phyloP scores from a whole-genome alignment of 164 flowering plant species.

The Warburgia ugandensis region DNA sequence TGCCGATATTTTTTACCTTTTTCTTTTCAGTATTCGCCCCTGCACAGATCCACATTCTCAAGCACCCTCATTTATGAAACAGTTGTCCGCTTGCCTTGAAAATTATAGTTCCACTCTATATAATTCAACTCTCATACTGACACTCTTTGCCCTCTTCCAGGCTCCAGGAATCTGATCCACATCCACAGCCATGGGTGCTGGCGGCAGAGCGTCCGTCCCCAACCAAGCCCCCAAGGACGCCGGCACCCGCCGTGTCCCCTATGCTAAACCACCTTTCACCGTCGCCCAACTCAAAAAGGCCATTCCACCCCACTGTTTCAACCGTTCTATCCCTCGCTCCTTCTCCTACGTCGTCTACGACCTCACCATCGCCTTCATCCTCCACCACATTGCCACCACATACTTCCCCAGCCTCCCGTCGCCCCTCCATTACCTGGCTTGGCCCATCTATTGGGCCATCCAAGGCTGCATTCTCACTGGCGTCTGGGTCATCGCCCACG shows the following conservation, averaged over 20 bases:
- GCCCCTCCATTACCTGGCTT: constrained; percentile 45
- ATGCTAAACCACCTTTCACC: constrained; percentile 58
- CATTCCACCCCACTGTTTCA: constrained; percentile 80
- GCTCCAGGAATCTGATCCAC: too few species aligned
- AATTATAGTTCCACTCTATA: too few species aligned
- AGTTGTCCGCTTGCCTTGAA: too few species aligned
- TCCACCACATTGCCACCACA: constrained; percentile 45
- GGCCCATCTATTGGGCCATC: constrained; percentile 53
- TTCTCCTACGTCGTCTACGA: constrained; percentile 61
- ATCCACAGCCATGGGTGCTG: constrained; percentile 70
- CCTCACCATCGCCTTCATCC: constrained; percentile 37
- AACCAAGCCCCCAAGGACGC: constrained; percentile 23
- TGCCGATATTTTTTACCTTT: too few species aligned
- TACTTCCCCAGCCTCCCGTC: constrained; percentile 44
- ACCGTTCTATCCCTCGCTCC: constrained; percentile 62
- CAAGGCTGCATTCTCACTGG: constrained; percentile 78
- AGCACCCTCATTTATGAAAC: too few species aligned
- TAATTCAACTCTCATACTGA: too few species aligned
- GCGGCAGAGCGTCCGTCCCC: constrained; percentile 49
- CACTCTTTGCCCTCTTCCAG: too few species aligned
- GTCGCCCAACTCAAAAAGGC: constrained; percentile 65
- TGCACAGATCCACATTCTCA: too few species aligned
- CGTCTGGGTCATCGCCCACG: constrained; percentile 90
- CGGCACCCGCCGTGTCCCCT: constrained; percentile 39
- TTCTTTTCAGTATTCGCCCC: too few species aligned